Percentiles rank a stretch among this genome's conserved stretches.
phyloP scores from a whole-genome alignment of 2,329 filamentous ascomycete species.

The Epichloe festucae region DNA sequence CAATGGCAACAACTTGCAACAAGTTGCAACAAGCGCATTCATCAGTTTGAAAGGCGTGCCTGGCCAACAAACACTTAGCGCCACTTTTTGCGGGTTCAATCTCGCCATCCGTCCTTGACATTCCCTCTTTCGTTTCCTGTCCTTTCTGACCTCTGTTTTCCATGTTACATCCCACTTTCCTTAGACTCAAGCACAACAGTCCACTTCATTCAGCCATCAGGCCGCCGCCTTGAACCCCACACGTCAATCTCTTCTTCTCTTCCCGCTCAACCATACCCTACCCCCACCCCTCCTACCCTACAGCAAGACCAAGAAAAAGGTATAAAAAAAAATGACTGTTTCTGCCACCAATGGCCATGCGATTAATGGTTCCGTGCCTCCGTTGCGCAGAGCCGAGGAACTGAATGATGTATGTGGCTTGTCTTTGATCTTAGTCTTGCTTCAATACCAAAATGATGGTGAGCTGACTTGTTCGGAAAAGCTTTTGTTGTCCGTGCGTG shows the following conservation, averaged over 20 bases:
- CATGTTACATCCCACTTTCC: no score
- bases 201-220: neutral
- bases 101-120: no score
- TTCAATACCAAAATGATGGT: neutral
- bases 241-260: no score
- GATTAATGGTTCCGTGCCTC: conserved; percentile 12
- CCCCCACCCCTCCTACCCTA: neutral
- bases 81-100: neutral
- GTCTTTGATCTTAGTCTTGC: neutral
- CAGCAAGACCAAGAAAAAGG: neutral
- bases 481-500: conserved; percentile 56
- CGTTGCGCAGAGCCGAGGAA: conserved; percentile 20
- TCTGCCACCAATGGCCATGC: conserved; percentile 2
- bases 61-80: neutral
- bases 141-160: neutral
- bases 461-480: conserved; percentile 19
- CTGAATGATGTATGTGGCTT: conserved; percentile 16
- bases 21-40: neutral
- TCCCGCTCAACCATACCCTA: neutral
- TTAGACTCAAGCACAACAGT: neutral
- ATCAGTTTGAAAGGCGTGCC: neutral
- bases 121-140: neutral
- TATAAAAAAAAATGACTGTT: neutral
- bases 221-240: no score
- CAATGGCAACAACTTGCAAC: no score